Percentiles rank a stretch among this genome's conserved stretches.
Evolutionary conservation across 179 eudicot genomes (phyloP).

Genomic region (Spergularia azorica): DNA sequence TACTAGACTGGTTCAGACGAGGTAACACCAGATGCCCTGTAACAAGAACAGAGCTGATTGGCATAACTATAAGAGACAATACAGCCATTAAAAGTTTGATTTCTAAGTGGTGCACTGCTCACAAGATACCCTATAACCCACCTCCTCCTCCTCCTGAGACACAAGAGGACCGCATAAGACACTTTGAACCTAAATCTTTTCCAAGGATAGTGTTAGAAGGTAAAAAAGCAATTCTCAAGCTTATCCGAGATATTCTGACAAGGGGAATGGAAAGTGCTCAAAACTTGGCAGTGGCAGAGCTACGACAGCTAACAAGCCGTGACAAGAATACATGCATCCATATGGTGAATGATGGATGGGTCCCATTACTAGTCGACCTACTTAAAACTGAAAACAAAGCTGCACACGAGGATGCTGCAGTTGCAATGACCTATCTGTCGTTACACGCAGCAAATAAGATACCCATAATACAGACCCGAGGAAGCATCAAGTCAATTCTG

Average conservation of each 20-base stretch:
- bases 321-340: conserved; percentile 1
- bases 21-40: conserved; percentile 5
- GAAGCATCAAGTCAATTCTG: conserved; percentile 13
- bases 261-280: neutral
- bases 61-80: neutral
- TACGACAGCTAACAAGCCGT: conserved; percentile 2
- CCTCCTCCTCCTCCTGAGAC: neutral
- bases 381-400: neutral
- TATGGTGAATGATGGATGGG: neutral
- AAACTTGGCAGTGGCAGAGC: neutral
- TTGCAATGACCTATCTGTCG: conserved; percentile 8
- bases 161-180: neutral
- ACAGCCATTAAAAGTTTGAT: conserved; percentile 5
- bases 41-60: neutral
- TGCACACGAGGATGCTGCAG: conserved; percentile 13
- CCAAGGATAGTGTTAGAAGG: neutral
- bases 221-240: conserved; percentile 2
- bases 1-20: conserved; percentile 5
- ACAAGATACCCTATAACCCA: conserved; percentile 8
- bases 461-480: neutral
- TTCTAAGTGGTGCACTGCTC: conserved; percentile 22
- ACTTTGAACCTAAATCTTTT: neutral
- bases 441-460: neutral
- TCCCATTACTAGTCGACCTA: conserved; percentile 3
- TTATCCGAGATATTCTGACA: conserved; percentile 5